Conservation (phyloP, 345 rosid species). For the Melaleuca alternifolia region DNA sequence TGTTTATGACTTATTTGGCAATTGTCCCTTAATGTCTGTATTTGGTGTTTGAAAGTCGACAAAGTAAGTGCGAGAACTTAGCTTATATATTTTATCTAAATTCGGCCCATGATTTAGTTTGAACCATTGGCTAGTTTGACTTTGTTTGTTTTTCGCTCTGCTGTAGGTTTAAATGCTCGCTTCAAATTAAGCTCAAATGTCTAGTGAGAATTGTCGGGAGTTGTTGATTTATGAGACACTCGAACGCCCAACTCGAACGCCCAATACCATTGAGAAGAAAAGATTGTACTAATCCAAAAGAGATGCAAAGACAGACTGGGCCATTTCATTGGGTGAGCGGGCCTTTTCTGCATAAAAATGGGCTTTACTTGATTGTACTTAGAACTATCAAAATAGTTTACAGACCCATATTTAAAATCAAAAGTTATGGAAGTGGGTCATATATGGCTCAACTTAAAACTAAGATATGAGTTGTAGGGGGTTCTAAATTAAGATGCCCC, state of each 20-base stretch:
- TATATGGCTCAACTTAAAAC: no score
- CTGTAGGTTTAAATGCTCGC: neutral
- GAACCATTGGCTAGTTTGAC: neutral
- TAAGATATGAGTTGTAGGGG: no score
- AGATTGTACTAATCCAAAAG: neutral
- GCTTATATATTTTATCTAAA: neutral
- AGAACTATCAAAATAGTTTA: no score
- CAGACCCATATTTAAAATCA: no score
- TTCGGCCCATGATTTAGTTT: neutral
- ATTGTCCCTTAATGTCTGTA: no score
- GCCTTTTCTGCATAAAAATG: neutral
- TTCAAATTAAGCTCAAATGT: neutral
- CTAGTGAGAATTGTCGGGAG: neutral
- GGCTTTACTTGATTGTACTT: neutral
- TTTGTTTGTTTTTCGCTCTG: neutral
- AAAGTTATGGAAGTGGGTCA: no score
- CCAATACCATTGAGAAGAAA: neutral
- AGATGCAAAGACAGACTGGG: neutral
- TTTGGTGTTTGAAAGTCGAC: neutral
- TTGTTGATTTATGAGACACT: neutral
- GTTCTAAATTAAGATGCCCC: no score
- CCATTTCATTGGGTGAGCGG: neutral
- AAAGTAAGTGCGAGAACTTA: neutral
- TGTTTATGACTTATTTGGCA: no score
- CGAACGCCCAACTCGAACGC: neutral